Percentiles rank a stretch among this genome's conserved stretches.
phyloP scores from a whole-genome alignment of 805 yeast species.

The Hemisphaericaspora nanyangensis region DNA sequence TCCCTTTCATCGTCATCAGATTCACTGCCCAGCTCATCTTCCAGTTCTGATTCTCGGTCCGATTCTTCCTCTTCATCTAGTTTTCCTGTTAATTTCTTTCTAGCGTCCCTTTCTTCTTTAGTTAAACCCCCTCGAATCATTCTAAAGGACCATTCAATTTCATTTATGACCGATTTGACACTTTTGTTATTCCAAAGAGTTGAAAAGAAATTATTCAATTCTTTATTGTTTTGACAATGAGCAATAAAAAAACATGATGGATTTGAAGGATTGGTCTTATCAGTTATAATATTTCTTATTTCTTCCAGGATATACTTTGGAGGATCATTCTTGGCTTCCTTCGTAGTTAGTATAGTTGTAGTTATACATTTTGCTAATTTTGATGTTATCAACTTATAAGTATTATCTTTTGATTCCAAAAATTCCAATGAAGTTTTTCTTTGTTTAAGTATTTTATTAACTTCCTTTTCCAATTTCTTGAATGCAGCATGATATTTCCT shows the following conservation, averaged over 20 bases:
- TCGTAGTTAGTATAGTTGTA: slow-evolving; percentile 23
- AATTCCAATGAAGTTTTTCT: slow-evolving; percentile 15
- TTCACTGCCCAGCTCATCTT: slow-evolving; percentile 17
- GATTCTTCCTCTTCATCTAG: slow-evolving; percentile 11
- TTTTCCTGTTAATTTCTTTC: slow-evolving; percentile 21
- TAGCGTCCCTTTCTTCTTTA: slow-evolving; percentile 29
- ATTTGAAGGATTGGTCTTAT: slow-evolving; percentile 30
- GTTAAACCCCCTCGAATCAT: slow-evolving; percentile 45
- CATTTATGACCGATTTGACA: slow-evolving; percentile 31
- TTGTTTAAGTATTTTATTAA: slow-evolving; percentile 18
- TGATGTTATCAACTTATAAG: slow-evolving; percentile 26
- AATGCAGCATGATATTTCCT: slow-evolving; percentile 48
- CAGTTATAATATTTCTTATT: slow-evolving; percentile 17
- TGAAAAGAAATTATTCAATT: slow-evolving; percentile 45
- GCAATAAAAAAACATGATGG: slow-evolving; percentile 46
- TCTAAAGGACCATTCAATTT: slow-evolving; percentile 42
- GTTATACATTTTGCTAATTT: slow-evolving; percentile 28
- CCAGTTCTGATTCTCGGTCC: slow-evolving; percentile 8
- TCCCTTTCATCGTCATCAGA: slow-evolving; percentile 19
- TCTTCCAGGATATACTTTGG: slow-evolving; percentile 34
- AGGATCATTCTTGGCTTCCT: slow-evolving; percentile 26
- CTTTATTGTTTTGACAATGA: slow-evolving; percentile 37
- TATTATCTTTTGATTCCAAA: slow-evolving; percentile 15
- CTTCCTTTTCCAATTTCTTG: slow-evolving; percentile 37
- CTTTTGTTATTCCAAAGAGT: slow-evolving; percentile 43